phyloP scores from a whole-genome alignment of 129 eudicot genomes.

The Pseudognaphalium luteoalbum region DNA sequence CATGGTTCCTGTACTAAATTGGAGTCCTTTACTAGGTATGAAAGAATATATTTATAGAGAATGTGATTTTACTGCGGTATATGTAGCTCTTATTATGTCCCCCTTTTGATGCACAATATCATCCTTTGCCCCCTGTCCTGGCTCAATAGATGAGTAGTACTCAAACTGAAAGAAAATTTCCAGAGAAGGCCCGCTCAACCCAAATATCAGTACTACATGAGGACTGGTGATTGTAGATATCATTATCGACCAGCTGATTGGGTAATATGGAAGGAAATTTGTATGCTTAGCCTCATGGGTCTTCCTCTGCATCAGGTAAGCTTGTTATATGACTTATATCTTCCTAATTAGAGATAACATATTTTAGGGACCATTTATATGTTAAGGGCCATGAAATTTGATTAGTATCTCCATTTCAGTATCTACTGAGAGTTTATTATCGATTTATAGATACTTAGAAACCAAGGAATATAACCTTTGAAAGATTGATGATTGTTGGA shows the following conservation, averaged over 20 bases:
- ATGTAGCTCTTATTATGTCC: slow-evolving; percentile 36
- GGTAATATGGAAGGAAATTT: slow-evolving; percentile 49
- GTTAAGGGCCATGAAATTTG: background rate
- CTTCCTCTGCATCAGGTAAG: slow-evolving; percentile 87
- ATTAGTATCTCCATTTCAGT: background rate
- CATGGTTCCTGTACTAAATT: slow-evolving; percentile 71
- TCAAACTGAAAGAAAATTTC: slow-evolving; percentile 45
- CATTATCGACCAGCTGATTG: slow-evolving; percentile 90
- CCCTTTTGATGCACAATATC: slow-evolving; percentile 54
- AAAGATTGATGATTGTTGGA: background rate
- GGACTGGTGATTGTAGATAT: slow-evolving; percentile 90
- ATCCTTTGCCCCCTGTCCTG: slow-evolving; percentile 54
- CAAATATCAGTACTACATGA: slow-evolving; percentile 79
- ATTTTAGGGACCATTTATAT: background rate
- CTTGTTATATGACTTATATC: slow-evolving; percentile 9
- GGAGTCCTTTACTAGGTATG: slow-evolving; percentile 87
- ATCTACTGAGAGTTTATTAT: slow-evolving; percentile 4
- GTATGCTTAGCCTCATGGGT: slow-evolving; percentile 67
- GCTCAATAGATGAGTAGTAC: slow-evolving; percentile 40
- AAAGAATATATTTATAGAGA: slow-evolving; percentile 6
- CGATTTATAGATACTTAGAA: background rate
- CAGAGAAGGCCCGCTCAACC: slow-evolving; percentile 85
- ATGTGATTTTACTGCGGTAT: background rate
- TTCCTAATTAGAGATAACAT: slow-evolving; percentile 4
- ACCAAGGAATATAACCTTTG: background rate